These are phyloP conservation scores for Dictyostelium discoideum DNA, from an alignment of 78 protist genomes.

Conservation along the genomic window DNA sequence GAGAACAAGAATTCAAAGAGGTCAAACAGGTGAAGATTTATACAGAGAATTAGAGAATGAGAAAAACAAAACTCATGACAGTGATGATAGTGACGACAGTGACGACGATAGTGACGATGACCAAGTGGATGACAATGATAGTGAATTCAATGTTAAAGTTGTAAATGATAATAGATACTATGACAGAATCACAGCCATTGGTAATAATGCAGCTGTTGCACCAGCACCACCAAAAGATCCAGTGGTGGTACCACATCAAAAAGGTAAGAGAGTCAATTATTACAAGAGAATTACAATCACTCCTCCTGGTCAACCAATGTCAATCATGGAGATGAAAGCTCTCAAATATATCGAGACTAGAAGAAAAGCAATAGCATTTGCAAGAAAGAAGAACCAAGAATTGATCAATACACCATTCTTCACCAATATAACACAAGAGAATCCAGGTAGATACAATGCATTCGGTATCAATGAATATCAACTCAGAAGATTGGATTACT, in stretches of 20 bases:
- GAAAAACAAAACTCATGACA: not conserved
- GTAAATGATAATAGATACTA: not conserved
- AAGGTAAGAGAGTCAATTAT: not conserved
- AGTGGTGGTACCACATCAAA: no score
- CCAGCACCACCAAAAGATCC: no score
- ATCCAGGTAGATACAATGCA: not conserved
- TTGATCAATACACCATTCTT: not conserved
- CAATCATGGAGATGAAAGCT: not conserved
- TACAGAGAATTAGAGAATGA: not conserved
- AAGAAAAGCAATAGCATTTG: not conserved
- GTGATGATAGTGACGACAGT: not conserved
- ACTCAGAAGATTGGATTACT: not conserved
- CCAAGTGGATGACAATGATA: not conserved
- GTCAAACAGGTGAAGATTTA: not conserved
- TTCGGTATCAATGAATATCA: not conserved
- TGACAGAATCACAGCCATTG: not conserved
- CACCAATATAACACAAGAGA: not conserved
- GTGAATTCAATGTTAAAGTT: not conserved
- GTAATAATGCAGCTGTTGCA: not conserved
- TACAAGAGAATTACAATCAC: not conserved
- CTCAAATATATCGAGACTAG: not conserved
- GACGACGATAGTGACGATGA: not conserved
- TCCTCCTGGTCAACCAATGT: not conserved
- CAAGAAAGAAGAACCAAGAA: not conserved
- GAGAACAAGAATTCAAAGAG: not conserved